A percentile compares a stretch with the other conserved stretches of the same genome.
phyloP scores from a whole-genome alignment of 106 monocot species.

The Dendrobium nobile region DNA sequence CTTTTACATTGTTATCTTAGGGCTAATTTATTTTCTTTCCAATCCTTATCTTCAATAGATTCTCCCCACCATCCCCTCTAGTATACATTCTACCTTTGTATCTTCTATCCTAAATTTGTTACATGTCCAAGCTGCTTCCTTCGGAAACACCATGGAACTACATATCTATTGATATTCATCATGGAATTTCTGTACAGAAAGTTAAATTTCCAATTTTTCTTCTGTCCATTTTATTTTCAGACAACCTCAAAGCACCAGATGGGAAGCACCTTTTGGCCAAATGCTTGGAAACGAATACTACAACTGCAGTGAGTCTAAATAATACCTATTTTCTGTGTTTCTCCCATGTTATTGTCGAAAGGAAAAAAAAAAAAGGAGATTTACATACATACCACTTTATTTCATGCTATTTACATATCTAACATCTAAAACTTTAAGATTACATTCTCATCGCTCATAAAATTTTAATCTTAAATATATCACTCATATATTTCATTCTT shows the following conservation, averaged over 20 bases:
- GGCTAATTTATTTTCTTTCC: too few species aligned
- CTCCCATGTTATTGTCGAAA: neutral
- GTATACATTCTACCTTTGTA: too few species aligned
- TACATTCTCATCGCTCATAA: too few species aligned
- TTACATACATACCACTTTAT: too few species aligned
- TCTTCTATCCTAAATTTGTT: neutral
- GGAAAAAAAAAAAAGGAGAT: too few species aligned
- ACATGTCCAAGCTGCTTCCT: neutral
- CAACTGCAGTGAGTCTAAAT: constrained; percentile 10
- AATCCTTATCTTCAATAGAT: too few species aligned
- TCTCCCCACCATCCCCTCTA: too few species aligned
- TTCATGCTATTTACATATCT: too few species aligned
- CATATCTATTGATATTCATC: neutral
- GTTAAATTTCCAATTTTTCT: neutral
- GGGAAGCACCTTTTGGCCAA: constrained; percentile 72
- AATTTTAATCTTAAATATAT: too few species aligned
- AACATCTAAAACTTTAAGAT: too few species aligned
- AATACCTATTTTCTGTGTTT: neutral
- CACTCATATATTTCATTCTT: too few species aligned
- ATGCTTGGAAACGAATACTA: constrained; percentile 50
- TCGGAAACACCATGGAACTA: neutral
- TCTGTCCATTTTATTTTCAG: constrained; percentile 23
- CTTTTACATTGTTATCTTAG: too few species aligned
- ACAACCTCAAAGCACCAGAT: constrained; percentile 51
- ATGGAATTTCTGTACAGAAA: neutral